These are phyloP conservation scores for Primulina tabacum DNA, from an alignment of 257 asterid species.

Conservation along the genomic window DNA sequence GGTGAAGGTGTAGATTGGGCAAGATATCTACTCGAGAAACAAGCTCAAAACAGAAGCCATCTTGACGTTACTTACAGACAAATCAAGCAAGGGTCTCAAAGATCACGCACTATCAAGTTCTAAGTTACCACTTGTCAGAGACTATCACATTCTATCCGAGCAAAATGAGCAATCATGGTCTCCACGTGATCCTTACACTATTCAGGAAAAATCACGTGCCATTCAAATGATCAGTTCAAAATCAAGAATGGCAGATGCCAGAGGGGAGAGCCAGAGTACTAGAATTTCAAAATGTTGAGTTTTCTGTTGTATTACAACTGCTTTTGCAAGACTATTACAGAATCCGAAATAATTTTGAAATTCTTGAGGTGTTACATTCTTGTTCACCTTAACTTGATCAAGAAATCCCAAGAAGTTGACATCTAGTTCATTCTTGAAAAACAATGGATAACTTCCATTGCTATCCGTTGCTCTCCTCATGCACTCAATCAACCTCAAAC, in stretches of 20 bases:
- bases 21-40: slow-evolving; percentile 41
- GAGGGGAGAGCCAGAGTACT: slow-evolving; percentile 42
- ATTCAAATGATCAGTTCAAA: slow-evolving; percentile 38
- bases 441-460: neutral
- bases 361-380: slow-evolving; percentile 6
- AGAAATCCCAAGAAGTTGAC: slow-evolving; percentile 37
- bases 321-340: neutral
- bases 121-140: slow-evolving; percentile 37
- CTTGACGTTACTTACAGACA: slow-evolving; percentile 46
- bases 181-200: slow-evolving; percentile 36
- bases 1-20: slow-evolving; percentile 38
- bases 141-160: slow-evolving; percentile 37
- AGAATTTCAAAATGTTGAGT: slow-evolving; percentile 67
- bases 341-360: neutral
- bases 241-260: slow-evolving; percentile 51
- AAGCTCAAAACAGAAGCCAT: slow-evolving; percentile 47
- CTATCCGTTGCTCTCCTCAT: neutral
- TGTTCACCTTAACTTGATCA: neutral
- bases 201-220: slow-evolving; percentile 36
- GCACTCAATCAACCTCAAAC: neutral
- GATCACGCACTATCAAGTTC: slow-evolving; percentile 44
- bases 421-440: slow-evolving; percentile 42
- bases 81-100: slow-evolving; percentile 51
- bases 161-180: slow-evolving; percentile 56
- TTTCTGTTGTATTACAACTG: neutral